These are phyloP conservation scores for Dissophora globulifera DNA, from an alignment of 192 early-diverging fungal species.

Conservation along the genomic window DNA sequence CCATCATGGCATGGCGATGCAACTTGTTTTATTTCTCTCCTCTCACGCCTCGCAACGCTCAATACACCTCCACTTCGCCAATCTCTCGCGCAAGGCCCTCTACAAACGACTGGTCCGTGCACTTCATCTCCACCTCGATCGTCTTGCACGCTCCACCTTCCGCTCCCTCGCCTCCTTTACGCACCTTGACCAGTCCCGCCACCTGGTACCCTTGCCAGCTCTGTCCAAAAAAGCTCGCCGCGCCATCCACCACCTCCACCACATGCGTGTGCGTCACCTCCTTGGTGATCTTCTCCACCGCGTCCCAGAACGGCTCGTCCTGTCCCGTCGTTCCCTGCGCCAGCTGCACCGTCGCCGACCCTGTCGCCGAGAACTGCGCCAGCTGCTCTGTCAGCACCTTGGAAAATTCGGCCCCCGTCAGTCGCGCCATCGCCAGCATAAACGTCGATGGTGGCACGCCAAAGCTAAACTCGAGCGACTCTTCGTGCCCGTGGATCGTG, in stretches of 20 bases:
- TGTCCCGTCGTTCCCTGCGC: conserved; percentile 26
- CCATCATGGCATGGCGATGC: too few relatives aligned
- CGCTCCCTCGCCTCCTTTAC: conserved; percentile 18
- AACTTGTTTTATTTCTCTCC: too few relatives aligned
- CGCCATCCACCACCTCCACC: conserved; percentile 66
- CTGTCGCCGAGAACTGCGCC: conserved; percentile 59
- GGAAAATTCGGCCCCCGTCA: conserved; percentile 62
- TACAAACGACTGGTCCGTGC: conserved; percentile 43
- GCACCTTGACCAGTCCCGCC: conserved; percentile 65
- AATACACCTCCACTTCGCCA: conserved; percentile 21
- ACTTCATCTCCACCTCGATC: conserved; percentile 55
- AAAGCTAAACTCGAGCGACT: conserved; percentile 51
- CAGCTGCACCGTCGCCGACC: conserved; percentile 51
- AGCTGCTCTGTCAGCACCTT: conserved; percentile 55
- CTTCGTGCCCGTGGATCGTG: conserved; percentile 16
- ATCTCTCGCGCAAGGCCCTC: conserved; percentile 57
- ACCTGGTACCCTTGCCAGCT: conserved; percentile 65
- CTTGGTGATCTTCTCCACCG: conserved; percentile 58
- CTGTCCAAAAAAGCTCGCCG: conserved; percentile 68
- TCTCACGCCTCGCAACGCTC: too few relatives aligned
- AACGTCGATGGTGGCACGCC: conserved; percentile 60
- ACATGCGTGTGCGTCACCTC: conserved; percentile 60
- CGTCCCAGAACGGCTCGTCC: conserved; percentile 57
- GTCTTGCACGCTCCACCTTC: conserved; percentile 61
- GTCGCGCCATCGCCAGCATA: conserved; percentile 53